Base-by-base conservation (phyloP, 345 rosid species). In the Limnanthes douglasii region DNA sequence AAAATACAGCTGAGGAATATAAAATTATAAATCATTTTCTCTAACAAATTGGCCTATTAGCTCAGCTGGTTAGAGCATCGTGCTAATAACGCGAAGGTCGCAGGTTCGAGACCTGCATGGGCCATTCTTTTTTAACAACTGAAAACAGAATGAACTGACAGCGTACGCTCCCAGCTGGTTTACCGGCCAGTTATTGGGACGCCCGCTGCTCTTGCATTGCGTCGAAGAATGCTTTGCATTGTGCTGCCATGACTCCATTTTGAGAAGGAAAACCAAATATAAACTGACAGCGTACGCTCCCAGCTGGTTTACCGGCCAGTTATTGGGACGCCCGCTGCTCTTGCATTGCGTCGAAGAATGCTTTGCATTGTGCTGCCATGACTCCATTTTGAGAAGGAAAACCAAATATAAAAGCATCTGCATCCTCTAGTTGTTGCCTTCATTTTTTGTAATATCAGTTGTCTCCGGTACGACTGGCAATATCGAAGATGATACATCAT, bases 111-210 rank as follows among this genome's bases (percentile, higher is more conserved):
- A 26, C 30, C 30, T 26, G 30, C 30, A 26, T 26, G 30, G 30
- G 30, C 30, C 30, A 26, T n/a, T n/a, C n/a, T n/a, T n/a, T n/a
- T n/a, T n/a, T n/a, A n/a, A n/a, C n/a, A n/a, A n/a, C n/a, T n/a
- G n/a, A n/a, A n/a, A n/a, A n/a, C n/a, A n/a, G n/a, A n/a, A n/a
- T n/a, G 37, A 37, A 53, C 90, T 71, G 48, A 88, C 93, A 95
- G 95, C 1, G 86, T 56, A 28, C 83, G 97, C 57, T 88, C 97
- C 97, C 95, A 0, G 95, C 97, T 2, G 97, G 97, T 50, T 88
- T 88, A 9, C 97, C 97, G 0, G 97, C 90, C 4, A 83, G 95
- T 39, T 74, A 75, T 48, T 83, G 95, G 36, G 72, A 15, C 43
- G 63, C 56, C 90, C 95, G 83, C 23, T 72, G 61, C 28, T 70